phyloP scores from a whole-genome alignment of 768 basidiomycete genomes.

The Phanerodontia chrysosporium region DNA sequence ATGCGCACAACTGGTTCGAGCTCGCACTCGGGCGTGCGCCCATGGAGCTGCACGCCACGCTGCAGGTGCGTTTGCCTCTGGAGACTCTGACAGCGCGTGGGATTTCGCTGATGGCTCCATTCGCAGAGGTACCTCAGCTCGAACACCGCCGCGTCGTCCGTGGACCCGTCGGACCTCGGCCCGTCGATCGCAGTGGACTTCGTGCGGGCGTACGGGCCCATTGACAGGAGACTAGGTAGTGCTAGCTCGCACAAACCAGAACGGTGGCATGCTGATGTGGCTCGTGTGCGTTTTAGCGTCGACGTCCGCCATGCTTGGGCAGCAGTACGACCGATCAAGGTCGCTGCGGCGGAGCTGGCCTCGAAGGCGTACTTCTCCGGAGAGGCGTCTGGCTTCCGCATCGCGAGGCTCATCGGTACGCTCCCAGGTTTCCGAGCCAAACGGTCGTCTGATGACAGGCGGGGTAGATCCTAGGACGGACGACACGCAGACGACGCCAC shows the following conservation, averaged over 20 bases:
- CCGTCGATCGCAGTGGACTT: slow-evolving; percentile 86
- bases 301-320: slow-evolving; percentile 48
- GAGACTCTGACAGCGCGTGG: too few relatives aligned
- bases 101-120: not conserved
- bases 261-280: not conserved
- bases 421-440: not conserved
- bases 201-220: slow-evolving; percentile 74
- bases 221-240: slow-evolving; percentile 70
- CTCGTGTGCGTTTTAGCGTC: slow-evolving; percentile 40
- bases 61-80: slow-evolving; percentile 83
- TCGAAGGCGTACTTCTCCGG: slow-evolving; percentile 89
- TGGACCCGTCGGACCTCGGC: slow-evolving; percentile 83
- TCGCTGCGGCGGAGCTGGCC: slow-evolving; percentile 80
- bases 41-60: slow-evolving; percentile 84
- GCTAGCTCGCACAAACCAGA: not conserved
- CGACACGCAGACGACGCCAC: slow-evolving; percentile 17
- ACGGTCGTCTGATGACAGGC: not conserved
- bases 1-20: slow-evolving; percentile 82
- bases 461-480: slow-evolving; percentile 5
- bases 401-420: slow-evolving; percentile 62
- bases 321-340: slow-evolving; percentile 82
- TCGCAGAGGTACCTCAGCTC: slow-evolving; percentile 82
- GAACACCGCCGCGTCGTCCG: slow-evolving; percentile 62
- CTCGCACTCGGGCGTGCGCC: slow-evolving; percentile 85
- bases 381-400: slow-evolving; percentile 75